phyloP scores from a whole-genome alignment of 2,329 filamentous ascomycete species.

The Lachnellula occidentalis region DNA sequence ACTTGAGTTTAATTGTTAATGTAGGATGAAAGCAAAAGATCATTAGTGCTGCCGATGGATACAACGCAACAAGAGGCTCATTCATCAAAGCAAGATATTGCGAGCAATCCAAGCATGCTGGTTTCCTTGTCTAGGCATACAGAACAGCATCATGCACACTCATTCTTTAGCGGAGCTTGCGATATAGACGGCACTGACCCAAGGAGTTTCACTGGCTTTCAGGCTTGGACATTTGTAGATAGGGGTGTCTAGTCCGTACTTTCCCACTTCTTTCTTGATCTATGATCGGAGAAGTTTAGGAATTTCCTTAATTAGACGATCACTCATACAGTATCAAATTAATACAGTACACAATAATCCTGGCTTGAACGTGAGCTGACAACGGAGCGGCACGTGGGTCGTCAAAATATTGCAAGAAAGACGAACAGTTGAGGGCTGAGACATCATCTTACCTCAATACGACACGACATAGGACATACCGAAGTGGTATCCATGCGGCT shows the following conservation, averaged over 20 bases:
- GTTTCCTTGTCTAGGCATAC: neutral
- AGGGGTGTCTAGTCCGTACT: neutral
- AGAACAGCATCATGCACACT: too few species aligned
- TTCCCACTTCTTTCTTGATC: neutral
- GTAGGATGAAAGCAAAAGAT: neutral
- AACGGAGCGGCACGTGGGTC: too few species aligned
- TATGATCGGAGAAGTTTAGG: neutral
- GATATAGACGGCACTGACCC: neutral
- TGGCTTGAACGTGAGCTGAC: too few species aligned
- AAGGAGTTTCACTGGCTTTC: neutral
- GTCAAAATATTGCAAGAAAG: too few species aligned
- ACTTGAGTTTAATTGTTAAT: slow-evolving; percentile 1
- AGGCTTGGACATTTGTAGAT: neutral
- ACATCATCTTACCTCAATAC: too few species aligned
- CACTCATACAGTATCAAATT: too few species aligned
- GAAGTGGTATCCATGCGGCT: too few species aligned
- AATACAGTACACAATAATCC: too few species aligned
- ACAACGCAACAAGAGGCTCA: neutral
- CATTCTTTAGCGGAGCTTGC: neutral
- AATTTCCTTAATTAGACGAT: neutral
- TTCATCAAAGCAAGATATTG: neutral
- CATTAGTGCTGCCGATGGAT: neutral
- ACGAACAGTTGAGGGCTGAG: too few species aligned
- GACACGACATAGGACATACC: too few species aligned
- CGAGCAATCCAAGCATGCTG: neutral